A percentile compares a stretch with the other conserved stretches of the same genome.
phyloP scores from a whole-genome alignment of 805 yeast species.

The Starmera pachycereana region DNA sequence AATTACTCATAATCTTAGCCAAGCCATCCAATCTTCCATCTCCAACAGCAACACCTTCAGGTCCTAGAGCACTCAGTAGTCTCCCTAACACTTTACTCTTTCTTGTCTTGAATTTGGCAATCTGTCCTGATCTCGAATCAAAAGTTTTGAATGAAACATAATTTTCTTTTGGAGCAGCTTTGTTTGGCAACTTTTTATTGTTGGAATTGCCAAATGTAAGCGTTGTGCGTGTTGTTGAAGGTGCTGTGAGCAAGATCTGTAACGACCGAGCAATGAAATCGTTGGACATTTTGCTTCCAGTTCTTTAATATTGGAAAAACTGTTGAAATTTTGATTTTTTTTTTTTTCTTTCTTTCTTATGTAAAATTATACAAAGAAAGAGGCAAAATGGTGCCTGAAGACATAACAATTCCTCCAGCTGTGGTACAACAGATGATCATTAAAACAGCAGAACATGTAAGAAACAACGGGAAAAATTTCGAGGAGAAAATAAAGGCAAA shows the following conservation, averaged over 20 bases:
- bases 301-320: too few relatives aligned
- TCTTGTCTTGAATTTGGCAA: conserved; percentile 45
- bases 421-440: conserved; percentile 43
- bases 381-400: conserved; percentile 23
- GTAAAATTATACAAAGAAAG: too few relatives aligned
- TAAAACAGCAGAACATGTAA: conserved; percentile 64
- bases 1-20: neutral
- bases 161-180: conserved; percentile 5
- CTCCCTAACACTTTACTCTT: conserved; percentile 64
- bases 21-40: neutral
- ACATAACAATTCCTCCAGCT: conserved; percentile 44
- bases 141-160: conserved; percentile 42
- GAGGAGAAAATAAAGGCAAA: conserved; percentile 42
- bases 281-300: neutral
- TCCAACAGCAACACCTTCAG: conserved; percentile 34
- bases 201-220: neutral
- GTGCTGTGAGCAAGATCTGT: neutral
- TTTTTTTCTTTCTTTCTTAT: too few relatives aligned
- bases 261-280: neutral
- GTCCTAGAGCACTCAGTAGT: conserved; percentile 64
- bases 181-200: neutral
- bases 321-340: too few relatives aligned
- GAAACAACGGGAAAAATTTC: conserved; percentile 56
- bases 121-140: conserved; percentile 56
- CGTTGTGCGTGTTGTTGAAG: neutral